Percentiles rank a stretch among this genome's conserved stretches.
phyloP scores from a whole-genome alignment of 495 filamentous ascomycete species.

The Hypoxylon trugodes region DNA sequence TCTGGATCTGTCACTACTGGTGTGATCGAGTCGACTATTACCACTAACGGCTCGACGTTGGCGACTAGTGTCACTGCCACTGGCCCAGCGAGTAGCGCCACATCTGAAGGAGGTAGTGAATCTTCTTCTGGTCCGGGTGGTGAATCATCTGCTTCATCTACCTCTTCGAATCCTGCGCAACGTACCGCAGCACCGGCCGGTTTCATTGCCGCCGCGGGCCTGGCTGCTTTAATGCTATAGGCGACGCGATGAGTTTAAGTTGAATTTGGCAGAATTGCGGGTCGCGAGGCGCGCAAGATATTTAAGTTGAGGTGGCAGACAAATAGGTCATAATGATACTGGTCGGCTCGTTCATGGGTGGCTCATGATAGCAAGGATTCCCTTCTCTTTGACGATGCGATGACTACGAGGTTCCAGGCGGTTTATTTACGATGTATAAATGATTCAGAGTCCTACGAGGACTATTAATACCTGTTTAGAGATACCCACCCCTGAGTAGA shows the following conservation, averaged over 20 bases:
- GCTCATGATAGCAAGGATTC: constrained; percentile 31
- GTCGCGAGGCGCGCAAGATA: constrained; percentile 8
- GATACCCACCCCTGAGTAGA: constrained; percentile 45
- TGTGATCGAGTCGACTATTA: constrained; percentile 40
- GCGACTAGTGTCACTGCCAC: constrained; percentile 38
- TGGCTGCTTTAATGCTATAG: constrained; percentile 42
- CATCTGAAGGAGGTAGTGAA: constrained; percentile 8
- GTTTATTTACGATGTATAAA: constrained; percentile 48
- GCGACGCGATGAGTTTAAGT: neutral
- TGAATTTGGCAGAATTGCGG: constrained; percentile 13
- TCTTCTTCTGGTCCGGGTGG: neutral
- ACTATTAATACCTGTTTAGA: constrained; percentile 44
- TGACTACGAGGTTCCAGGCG: constrained; percentile 29
- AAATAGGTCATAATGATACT: constrained; percentile 41
- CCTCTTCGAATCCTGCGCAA: constrained; percentile 36
- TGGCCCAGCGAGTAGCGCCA: constrained; percentile 26
- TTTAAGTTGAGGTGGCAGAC: constrained; percentile 32
- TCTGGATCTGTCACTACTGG: constrained; percentile 36
- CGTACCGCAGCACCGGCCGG: constrained; percentile 45
- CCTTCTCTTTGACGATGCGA: constrained; percentile 38
- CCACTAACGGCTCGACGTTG: constrained; percentile 47
- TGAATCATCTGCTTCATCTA: constrained; percentile 28
- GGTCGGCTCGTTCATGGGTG: constrained; percentile 35
- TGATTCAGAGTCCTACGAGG: constrained; percentile 38
- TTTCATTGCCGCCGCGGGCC: constrained; percentile 41